These are phyloP conservation scores for Calonectria pseudoturangicola DNA, from an alignment of 2,329 filamentous ascomycete genomes.

Conservation along the genomic window DNA sequence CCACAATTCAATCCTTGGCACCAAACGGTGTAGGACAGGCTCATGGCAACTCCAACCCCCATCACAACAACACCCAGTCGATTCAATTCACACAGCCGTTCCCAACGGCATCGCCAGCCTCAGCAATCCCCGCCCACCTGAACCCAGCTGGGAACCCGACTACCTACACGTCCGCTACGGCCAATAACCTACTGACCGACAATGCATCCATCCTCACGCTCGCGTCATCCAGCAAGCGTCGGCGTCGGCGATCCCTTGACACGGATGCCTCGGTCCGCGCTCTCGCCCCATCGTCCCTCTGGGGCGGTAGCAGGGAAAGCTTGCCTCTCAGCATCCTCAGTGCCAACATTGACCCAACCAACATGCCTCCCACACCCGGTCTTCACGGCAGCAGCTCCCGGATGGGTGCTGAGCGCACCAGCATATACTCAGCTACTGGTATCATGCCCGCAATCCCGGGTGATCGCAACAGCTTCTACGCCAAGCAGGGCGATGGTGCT, in stretches of 20 bases:
- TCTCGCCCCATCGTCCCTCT: slow-evolving; percentile 87
- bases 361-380: slow-evolving; percentile 67
- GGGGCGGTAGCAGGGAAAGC: slow-evolving; percentile 87
- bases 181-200: slow-evolving; percentile 88
- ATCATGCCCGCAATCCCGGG: slow-evolving; percentile 79
- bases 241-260: slow-evolving; percentile 86
- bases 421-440: slow-evolving; percentile 87
- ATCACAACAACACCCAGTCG: slow-evolving; percentile 66
- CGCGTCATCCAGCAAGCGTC: slow-evolving; percentile 87
- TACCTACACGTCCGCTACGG: slow-evolving; percentile 86
- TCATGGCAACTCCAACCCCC: slow-evolving; percentile 58
- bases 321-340: slow-evolving; percentile 87
- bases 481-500: slow-evolving; percentile 81
- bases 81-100: slow-evolving; percentile 81
- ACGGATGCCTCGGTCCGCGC: slow-evolving; percentile 91
- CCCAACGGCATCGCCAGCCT: slow-evolving; percentile 78
- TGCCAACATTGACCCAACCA: slow-evolving; percentile 76
- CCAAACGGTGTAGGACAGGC: slow-evolving; percentile 68
- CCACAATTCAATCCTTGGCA: slow-evolving; percentile 86
- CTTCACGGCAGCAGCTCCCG: slow-evolving; percentile 71
- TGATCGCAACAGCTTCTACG: slow-evolving; percentile 89
- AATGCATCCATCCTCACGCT: slow-evolving; percentile 91
- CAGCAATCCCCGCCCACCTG: slow-evolving; percentile 83
- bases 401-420: slow-evolving; percentile 78
- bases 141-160: slow-evolving; percentile 76